Conservation (phyloP, 2,329 filamentous ascomycete genomes). For the Colletotrichum eremochloae region DNA sequence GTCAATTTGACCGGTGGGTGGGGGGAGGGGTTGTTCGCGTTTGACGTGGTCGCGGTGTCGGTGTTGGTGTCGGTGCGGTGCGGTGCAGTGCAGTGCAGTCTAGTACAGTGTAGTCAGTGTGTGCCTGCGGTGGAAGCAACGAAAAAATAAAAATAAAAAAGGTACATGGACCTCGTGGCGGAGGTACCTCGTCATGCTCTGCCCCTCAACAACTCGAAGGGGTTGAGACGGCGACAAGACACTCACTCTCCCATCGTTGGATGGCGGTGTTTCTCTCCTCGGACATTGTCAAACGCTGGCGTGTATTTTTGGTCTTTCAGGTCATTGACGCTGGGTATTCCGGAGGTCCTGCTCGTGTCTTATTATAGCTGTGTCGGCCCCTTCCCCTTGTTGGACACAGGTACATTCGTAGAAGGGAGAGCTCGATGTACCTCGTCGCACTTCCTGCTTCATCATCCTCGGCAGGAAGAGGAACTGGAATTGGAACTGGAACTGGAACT, state of each 20-base stretch:
- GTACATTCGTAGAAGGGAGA: not conserved
- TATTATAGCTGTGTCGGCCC: not conserved
- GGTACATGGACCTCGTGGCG: not conserved
- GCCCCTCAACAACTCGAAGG: conserved; percentile 21
- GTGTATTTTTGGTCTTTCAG: not conserved
- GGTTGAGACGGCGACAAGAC: conserved; percentile 18
- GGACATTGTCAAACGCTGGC: conserved; percentile 1
- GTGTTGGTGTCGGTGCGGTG: too few relatives aligned
- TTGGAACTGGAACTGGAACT: too few relatives aligned
- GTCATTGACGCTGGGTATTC: not conserved
- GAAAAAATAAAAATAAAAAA: not conserved
- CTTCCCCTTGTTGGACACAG: not conserved
- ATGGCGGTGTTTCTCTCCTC: conserved; percentile 6
- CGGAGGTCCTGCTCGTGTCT: not conserved
- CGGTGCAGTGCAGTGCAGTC: too few relatives aligned
- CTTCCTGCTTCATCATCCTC: not conserved
- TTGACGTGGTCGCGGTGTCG: conserved; percentile 23
- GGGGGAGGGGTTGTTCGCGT: conserved; percentile 40
- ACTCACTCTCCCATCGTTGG: not conserved
- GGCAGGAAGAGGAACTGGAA: not conserved
- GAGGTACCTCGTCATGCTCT: conserved; percentile 19
- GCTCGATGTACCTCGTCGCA: not conserved
- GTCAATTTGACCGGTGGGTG: conserved; percentile 38
- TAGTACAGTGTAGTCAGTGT: too few relatives aligned
- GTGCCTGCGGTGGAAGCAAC: too few relatives aligned